Evolutionary conservation across 1,139 yeast species (phyloP).

Genomic region (Magnusiomyces clavatus): DNA sequence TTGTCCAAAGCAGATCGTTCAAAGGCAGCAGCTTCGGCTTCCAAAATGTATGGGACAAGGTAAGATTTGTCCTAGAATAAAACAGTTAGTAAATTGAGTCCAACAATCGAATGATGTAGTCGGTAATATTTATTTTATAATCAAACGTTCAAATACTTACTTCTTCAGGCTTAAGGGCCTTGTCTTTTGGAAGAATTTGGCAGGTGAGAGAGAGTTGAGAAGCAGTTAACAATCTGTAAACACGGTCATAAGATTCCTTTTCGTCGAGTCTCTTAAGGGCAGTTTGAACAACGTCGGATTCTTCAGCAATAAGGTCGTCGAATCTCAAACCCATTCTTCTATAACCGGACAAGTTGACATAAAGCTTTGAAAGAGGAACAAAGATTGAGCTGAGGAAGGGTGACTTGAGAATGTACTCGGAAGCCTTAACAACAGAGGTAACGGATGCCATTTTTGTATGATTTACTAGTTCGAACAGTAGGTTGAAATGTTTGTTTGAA

Average conservation of each 20-base stretch:
- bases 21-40: constrained; percentile 85
- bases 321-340: constrained; percentile 78
- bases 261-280: constrained; percentile 85
- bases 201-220: constrained; percentile 81
- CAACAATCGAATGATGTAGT: too few species aligned
- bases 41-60: constrained; percentile 81
- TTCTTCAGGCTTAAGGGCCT: constrained; percentile 72
- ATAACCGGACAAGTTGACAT: constrained; percentile 75
- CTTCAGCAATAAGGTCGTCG: constrained; percentile 84
- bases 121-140: too few species aligned
- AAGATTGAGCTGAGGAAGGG: constrained; percentile 70
- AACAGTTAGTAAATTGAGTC: constrained; percentile 4
- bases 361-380: constrained; percentile 72
- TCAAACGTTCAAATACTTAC: constrained; percentile 13
- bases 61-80: constrained; percentile 55
- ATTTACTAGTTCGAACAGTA: not conserved
- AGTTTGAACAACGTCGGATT: constrained; percentile 76
- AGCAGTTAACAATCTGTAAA: constrained; percentile 85
- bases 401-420: constrained; percentile 73
- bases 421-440: constrained; percentile 74
- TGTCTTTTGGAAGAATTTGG: constrained; percentile 72
- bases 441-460: constrained; percentile 51
- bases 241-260: constrained; percentile 79
- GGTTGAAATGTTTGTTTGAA: constrained; percentile 1
- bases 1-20: constrained; percentile 88